Evolutionary conservation across 164 flowering plant genomes (phyloP), one percentile per base, ranked within the genome.

Genomic region (Kalanchoe fedtschenkoi): DNA sequence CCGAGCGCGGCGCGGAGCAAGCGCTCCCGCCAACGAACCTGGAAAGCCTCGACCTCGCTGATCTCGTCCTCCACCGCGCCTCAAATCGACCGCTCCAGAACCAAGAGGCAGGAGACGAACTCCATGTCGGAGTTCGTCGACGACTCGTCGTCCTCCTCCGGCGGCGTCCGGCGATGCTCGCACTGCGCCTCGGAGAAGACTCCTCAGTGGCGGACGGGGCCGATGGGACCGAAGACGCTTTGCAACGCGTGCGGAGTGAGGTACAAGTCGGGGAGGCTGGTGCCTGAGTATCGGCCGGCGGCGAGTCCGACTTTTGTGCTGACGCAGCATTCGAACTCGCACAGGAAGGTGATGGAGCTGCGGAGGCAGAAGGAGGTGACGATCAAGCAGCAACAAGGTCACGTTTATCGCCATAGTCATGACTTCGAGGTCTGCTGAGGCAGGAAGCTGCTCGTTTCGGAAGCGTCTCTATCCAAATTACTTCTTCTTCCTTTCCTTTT

Each of bases 201-300:
- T 30, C 88, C 88, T 33, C 85, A 83, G 71, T 83, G 88, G 88
- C 57, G 88, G n/a, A 75, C 81, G 35, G 88, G 88, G 0, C 88
- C 88, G 2, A 58, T 78, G 67, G 88, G 88, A 17, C 85, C 88
- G 7, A 83, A 83, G 66, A 81, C 85, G 34, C 78, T 76, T 16
- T 82, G 87, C 67, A 82, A 82, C 70, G 87, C 87, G 26, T 82
- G 87, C 28, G 87, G 87, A 10, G 87, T 83, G 22, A 73, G 88
- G 7, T 81, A 71, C 77, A 83, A 83, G 68, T 83, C 88, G 19
- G 88, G 88, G 1, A 71, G 88, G 37, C 81, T 83, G 0, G 88
- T 83, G 8, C 88, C 88, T 24, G 85, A 83, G 62, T 83, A 83
- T 67, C 64, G 88, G 15, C 88, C 88, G 6, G 85, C 84, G n/a